These are phyloP conservation scores for Teratosphaeria pseudoeucalypti DNA, from an alignment of 2,329 filamentous ascomycete species.

Conservation along the genomic window DNA sequence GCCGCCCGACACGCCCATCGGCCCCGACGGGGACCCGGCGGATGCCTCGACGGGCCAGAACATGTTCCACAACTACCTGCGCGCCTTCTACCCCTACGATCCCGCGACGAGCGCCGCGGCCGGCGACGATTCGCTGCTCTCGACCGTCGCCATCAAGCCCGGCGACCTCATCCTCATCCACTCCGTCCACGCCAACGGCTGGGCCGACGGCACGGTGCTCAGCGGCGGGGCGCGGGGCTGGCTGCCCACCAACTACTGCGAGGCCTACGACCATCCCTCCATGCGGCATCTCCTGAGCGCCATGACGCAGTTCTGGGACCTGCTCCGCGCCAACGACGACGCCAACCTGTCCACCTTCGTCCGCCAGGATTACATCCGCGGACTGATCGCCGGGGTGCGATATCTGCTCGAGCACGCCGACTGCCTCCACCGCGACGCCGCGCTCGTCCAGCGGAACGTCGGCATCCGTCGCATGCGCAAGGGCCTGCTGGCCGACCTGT, in stretches of 20 bases:
- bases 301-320: constrained; percentile 83
- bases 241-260: constrained; percentile 97
- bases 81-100: constrained; percentile 87
- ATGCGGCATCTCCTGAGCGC: constrained; percentile 79
- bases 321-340: constrained; percentile 56
- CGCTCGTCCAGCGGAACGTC: constrained; percentile 64
- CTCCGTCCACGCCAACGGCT: constrained; percentile 94
- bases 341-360: constrained; percentile 70
- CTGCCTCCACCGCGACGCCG: constrained; percentile 74
- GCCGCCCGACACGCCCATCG: constrained; percentile 10
- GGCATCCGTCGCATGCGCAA: constrained; percentile 72
- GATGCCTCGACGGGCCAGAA: constrained; percentile 31
- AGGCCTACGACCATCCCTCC: constrained; percentile 80
- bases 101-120: constrained; percentile 69
- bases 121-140: constrained; percentile 47
- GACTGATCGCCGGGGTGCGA: constrained; percentile 84
- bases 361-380: constrained; percentile 88
- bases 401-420: constrained; percentile 80
- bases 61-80: constrained; percentile 86
- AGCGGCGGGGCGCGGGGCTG: constrained; percentile 80
- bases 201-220: constrained; percentile 90
- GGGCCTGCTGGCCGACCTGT: constrained; percentile 78
- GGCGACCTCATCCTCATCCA: constrained; percentile 91
- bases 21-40: background rate
- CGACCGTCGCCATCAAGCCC: constrained; percentile 78